phyloP scores from a whole-genome alignment of 2,329 filamentous ascomycete species.

The Tolypocladium tropicale region DNA sequence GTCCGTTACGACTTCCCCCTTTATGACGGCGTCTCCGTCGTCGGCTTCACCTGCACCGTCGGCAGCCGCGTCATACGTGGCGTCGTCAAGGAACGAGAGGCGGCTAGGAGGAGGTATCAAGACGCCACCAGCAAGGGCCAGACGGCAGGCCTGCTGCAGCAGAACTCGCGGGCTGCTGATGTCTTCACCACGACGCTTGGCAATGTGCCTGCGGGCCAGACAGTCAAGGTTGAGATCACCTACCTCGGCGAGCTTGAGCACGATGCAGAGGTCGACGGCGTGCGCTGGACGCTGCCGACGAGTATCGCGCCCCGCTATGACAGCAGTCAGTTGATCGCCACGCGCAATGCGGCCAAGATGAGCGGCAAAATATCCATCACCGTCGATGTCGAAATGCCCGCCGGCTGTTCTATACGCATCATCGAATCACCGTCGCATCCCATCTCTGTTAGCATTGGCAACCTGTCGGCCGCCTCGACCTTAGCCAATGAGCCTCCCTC shows the following conservation, averaged over 20 bases:
- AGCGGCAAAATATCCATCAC: conserved; percentile 15
- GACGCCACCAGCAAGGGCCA: conserved; percentile 47
- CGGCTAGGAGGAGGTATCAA: conserved; percentile 50
- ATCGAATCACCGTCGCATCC: conserved; percentile 60
- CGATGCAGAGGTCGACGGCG: conserved; percentile 55
- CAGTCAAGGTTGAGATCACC: conserved; percentile 49
- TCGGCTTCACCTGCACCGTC: conserved; percentile 55
- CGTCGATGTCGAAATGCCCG: conserved; percentile 34
- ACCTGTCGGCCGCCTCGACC: conserved; percentile 26
- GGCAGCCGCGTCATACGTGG: conserved; percentile 50
- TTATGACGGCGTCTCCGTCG: conserved; percentile 62
- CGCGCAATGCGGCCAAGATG: neutral
- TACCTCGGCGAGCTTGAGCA: conserved; percentile 65
- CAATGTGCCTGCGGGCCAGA: conserved; percentile 50
- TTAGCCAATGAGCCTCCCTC: conserved; percentile 31
- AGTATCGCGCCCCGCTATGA: conserved; percentile 59
- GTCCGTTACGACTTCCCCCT: conserved; percentile 60
- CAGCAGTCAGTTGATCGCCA: neutral
- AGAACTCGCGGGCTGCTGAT: conserved; percentile 48
- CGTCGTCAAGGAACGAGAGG: conserved; percentile 54
- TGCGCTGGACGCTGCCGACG: conserved; percentile 60
- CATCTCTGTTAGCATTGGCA: conserved; percentile 54
- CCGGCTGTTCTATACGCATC: conserved; percentile 45
- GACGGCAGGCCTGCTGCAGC: conserved; percentile 55
- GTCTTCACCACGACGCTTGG: conserved; percentile 60